A percentile compares a stretch with the other conserved stretches of the same genome.
These are phyloP conservation scores for Xylaria sp. DNA, from an alignment of 2,329 filamentous ascomycete genomes.

Conservation along the genomic window DNA sequence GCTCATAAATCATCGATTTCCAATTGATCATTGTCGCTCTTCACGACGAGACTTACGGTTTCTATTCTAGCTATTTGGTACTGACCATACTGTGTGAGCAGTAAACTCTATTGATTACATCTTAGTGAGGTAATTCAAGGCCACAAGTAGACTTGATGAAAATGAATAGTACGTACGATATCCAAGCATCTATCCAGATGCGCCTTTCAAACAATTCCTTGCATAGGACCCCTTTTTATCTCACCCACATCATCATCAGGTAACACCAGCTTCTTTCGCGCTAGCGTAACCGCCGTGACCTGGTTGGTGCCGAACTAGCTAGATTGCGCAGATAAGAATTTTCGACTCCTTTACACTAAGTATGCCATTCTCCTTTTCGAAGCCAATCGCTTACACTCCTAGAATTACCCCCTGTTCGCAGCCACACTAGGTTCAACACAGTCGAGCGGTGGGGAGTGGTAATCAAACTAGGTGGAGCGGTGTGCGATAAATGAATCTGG, in stretches of 20 bases:
- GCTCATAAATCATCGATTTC: too few relatives aligned
- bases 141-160: neutral
- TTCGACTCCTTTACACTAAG: neutral
- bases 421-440: neutral
- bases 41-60: too few relatives aligned
- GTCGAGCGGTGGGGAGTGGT: neutral
- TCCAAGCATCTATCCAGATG: neutral
- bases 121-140: neutral
- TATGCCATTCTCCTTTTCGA: neutral
- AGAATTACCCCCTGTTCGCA: neutral
- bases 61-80: neutral
- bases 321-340: neutral
- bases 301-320: neutral
- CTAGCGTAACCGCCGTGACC: neutral
- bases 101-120: neutral
- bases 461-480: slow-evolving; percentile 1
- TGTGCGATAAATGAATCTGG: neutral
- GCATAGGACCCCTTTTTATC: neutral
- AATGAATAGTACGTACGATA: neutral
- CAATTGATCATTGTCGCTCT: too few relatives aligned
- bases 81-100: neutral
- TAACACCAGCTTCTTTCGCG: neutral
- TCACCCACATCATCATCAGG: neutral
- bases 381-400: neutral
- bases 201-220: neutral